These are phyloP conservation scores for Prosopis cineraria DNA, from an alignment of 306 rosid genomes.

Conservation along the genomic window DNA sequence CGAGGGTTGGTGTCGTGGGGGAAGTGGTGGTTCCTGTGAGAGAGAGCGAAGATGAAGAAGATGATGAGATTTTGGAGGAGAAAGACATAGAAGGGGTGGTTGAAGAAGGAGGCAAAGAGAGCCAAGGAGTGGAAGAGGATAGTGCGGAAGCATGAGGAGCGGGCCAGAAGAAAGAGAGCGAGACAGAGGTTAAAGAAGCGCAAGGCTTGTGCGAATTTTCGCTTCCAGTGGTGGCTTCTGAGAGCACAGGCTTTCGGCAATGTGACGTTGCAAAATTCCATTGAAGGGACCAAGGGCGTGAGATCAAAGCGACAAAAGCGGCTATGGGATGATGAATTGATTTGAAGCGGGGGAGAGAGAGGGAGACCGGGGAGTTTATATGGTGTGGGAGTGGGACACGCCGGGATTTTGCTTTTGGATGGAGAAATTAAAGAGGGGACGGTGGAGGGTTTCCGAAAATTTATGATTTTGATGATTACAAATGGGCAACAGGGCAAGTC, in stretches of 20 bases:
- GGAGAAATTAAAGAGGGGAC: background rate
- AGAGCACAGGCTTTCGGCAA: conserved; percentile 44
- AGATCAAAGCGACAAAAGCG: background rate
- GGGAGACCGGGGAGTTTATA: background rate
- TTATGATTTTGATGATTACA: background rate
- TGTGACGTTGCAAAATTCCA: conserved; percentile 35
- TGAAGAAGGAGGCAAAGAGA: conserved; percentile 26
- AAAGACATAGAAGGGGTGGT: conserved; percentile 51
- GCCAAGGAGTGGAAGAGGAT: background rate
- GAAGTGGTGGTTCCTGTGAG: conserved; percentile 38
- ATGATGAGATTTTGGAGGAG: conserved; percentile 49
- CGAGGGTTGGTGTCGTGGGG: background rate
- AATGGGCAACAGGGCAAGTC: background rate
- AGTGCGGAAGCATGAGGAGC: conserved; percentile 41
- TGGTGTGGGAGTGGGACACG: background rate
- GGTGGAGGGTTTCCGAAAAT: background rate
- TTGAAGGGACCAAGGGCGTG: background rate
- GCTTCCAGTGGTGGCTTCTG: conserved; percentile 37
- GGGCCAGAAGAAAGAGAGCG: conserved; percentile 36
- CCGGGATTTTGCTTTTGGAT: background rate
- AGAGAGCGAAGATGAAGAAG: conserved; percentile 46
- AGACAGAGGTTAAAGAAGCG: conserved; percentile 31
- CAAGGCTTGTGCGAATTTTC: conserved; percentile 31
- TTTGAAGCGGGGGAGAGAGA: background rate
- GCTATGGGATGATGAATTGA: background rate